phyloP scores from a whole-genome alignment of 306 rosid genomes.

The Rosa chinensis region DNA sequence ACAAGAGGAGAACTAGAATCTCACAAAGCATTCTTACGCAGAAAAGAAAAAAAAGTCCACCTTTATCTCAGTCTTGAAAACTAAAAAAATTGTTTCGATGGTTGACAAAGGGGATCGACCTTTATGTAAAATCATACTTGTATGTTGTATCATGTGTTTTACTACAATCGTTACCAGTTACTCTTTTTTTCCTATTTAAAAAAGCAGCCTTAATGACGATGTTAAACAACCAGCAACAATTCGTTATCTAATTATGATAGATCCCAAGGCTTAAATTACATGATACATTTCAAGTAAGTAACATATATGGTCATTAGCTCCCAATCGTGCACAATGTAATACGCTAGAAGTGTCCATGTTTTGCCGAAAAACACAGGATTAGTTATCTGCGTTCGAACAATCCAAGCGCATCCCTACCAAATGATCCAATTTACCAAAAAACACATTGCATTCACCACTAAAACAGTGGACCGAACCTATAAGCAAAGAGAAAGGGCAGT shows the following conservation, averaged over 20 bases:
- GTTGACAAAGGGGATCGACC: neutral
- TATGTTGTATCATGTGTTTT: neutral
- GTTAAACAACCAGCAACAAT: neutral
- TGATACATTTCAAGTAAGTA: neutral
- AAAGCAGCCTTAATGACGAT: neutral
- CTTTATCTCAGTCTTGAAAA: neutral
- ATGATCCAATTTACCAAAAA: neutral
- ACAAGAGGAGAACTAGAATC: neutral
- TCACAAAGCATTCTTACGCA: too few relatives aligned
- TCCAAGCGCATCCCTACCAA: neutral
- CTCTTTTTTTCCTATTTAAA: neutral
- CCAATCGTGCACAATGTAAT: neutral
- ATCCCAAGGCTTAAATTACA: neutral
- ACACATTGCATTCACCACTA: neutral
- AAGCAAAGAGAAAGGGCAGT: too few relatives aligned
- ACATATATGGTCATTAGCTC: conserved; percentile 1
- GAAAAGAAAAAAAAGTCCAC: neutral
- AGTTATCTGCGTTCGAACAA: neutral
- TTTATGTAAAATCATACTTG: neutral
- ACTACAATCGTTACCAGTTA: neutral
- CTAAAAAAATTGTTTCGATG: neutral
- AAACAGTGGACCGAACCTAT: neutral
- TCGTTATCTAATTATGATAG: neutral
- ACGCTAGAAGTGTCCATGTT: neutral
- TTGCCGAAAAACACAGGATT: neutral